Conservation (phyloP, 2,329 filamentous ascomycete species). For the Microcera coccophila region DNA sequence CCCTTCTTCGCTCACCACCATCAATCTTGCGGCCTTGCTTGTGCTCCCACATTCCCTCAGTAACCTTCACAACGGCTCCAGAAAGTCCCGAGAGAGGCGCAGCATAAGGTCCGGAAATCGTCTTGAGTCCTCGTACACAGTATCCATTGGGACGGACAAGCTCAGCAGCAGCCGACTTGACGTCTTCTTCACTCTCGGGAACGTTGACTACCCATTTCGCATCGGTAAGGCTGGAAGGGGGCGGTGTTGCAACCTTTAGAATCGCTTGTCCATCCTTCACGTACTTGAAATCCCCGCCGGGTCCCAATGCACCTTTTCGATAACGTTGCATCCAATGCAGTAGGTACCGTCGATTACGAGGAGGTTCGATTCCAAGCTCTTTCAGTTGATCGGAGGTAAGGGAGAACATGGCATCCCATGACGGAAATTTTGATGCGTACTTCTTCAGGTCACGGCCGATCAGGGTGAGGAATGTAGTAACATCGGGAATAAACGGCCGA, state of each 20-base stretch:
- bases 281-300: conserved; percentile 75
- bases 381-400: conserved; percentile 73
- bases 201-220: conserved; percentile 55
- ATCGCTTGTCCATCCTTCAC: conserved; percentile 57
- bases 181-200: conserved; percentile 41
- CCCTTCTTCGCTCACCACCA: conserved; percentile 86
- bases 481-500: conserved; percentile 82
- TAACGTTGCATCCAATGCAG: conserved; percentile 86
- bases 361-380: conserved; percentile 80
- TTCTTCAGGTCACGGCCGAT: conserved; percentile 84
- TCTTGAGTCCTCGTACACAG: conserved; percentile 62
- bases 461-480: conserved; percentile 78
- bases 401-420: conserved; percentile 87
- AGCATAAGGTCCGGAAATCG: conserved; percentile 72
- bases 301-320: conserved; percentile 69
- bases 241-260: conserved; percentile 45
- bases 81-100: conserved; percentile 62
- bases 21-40: conserved; percentile 86
- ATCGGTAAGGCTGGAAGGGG: conserved; percentile 37
- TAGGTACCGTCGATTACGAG: conserved; percentile 77
- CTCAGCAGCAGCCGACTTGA: conserved; percentile 15
- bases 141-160: conserved; percentile 44
- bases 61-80: conserved; percentile 63
- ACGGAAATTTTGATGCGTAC: conserved; percentile 80
- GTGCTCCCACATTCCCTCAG: conserved; percentile 92